These are phyloP conservation scores for Pseudogymnoascus sp. DNA, from an alignment of 2,329 filamentous ascomycete species.

Conservation along the genomic window DNA sequence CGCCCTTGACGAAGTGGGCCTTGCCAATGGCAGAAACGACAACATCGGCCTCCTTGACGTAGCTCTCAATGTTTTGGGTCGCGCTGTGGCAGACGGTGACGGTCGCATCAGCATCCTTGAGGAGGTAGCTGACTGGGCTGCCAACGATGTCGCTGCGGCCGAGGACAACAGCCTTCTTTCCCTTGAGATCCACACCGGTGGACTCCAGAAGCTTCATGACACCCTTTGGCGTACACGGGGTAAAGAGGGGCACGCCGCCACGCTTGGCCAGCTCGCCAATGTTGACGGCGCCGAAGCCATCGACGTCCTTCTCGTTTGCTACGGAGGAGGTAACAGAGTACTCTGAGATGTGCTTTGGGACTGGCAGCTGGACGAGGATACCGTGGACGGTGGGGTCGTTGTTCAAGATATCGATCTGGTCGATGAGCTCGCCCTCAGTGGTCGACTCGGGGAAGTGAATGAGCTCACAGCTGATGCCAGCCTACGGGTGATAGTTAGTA, in stretches of 20 bases:
- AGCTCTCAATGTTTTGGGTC: constrained; percentile 62
- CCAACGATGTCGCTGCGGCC: constrained; percentile 96
- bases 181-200: constrained; percentile 71
- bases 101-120: constrained; percentile 93
- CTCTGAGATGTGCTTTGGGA: constrained; percentile 85
- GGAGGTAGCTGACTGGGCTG: constrained; percentile 88
- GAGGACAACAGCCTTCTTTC: constrained; percentile 90
- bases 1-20: constrained; percentile 80
- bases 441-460: constrained; percentile 75
- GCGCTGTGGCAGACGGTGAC: constrained; percentile 94
- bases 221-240: constrained; percentile 93
- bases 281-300: constrained; percentile 89
- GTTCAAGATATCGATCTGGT: constrained; percentile 75
- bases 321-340: constrained; percentile 85
- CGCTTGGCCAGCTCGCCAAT: constrained; percentile 96
- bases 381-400: constrained; percentile 80
- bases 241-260: constrained; percentile 80
- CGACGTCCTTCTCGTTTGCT: constrained; percentile 90
- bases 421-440: constrained; percentile 76
- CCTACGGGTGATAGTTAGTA: constrained; percentile 41
- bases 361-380: constrained; percentile 85
- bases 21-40: constrained; percentile 87
- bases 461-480: constrained; percentile 81
- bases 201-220: constrained; percentile 88
- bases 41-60: constrained; percentile 79